Evolutionary conservation across 2,329 filamentous ascomycete genomes (phyloP).

Genomic region (Botryotinia calthae): DNA sequence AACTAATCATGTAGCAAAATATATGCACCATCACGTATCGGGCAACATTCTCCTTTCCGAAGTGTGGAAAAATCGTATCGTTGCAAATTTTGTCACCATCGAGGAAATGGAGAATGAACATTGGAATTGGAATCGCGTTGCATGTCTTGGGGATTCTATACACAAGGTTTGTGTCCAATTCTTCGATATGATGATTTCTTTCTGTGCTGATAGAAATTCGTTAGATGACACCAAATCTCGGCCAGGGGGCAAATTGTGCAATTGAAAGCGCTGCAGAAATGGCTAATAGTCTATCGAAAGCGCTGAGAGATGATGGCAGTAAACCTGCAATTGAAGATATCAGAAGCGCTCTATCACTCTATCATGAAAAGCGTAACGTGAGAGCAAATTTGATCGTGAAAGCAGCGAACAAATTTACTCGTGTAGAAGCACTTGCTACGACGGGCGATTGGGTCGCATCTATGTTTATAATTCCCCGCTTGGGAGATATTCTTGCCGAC

Average conservation of each 20-base stretch:
- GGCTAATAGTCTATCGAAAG: slow-evolving; percentile 35
- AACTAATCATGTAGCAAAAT: not conserved
- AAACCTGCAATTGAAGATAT: slow-evolving; percentile 10
- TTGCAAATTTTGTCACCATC: slow-evolving; percentile 2
- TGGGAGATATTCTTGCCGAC: slow-evolving; percentile 30
- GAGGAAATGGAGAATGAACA: slow-evolving; percentile 23
- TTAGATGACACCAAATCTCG: slow-evolving; percentile 25
- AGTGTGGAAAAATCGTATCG: slow-evolving; percentile 8
- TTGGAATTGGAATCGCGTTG: slow-evolving; percentile 28
- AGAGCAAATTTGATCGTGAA: slow-evolving; percentile 29
- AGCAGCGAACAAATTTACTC: slow-evolving; percentile 29
- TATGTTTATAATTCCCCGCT: slow-evolving; percentile 23
- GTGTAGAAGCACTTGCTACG: slow-evolving; percentile 28
- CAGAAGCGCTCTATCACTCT: slow-evolving; percentile 14
- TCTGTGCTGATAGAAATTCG: not conserved
- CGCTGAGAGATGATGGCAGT: slow-evolving; percentile 3
- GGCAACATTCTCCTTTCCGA: slow-evolving; percentile 8
- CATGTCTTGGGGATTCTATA: slow-evolving; percentile 28
- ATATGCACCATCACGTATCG: slow-evolving; percentile 8
- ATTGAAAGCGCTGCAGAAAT: slow-evolving; percentile 43
- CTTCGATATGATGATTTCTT: not conserved
- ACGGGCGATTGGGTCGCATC: slow-evolving; percentile 26
- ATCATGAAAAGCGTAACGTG: slow-evolving; percentile 27
- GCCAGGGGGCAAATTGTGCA: slow-evolving; percentile 44
- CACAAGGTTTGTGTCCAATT: slow-evolving; percentile 28